Base-by-base conservation (phyloP, 2,329 filamentous ascomycete species). In the Bipolaris gigantea region DNA sequence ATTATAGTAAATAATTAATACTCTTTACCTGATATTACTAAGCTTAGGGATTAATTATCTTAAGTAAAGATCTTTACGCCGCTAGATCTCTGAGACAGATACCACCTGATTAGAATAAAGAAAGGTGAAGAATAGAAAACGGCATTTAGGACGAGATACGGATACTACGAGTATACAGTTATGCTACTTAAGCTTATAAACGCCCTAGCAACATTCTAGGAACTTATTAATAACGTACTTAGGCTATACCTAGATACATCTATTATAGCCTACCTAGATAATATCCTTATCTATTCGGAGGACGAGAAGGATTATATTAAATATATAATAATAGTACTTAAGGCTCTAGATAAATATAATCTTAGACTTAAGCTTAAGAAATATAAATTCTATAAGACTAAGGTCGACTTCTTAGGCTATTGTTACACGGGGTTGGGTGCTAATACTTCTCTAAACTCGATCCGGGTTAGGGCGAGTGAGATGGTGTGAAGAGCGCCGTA, bases 1-100 rank as follows among this genome's bases (percentile, higher is more conserved):
- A 56, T 59, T 42, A 59, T 33, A 40, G 50, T 48, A 7, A 59
- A 56, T 38, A 53, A 56, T 46, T 45, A 27, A 18, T 56, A 53
- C 42, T 27, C 46, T 42, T 39, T 56, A 55, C 53, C 39, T 34
- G 49, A 52, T 36, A 59, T 55, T 21, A 15, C 50, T 6, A 6
- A 25, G 23, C 23, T 25, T 6, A 6, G 7, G 7, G 23, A 25
- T 25, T 6, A 7, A 25, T 6, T 25, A 25, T 4, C 23, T 25
- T 25, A 25, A 6, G 7, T 25, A 25, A 25, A 25, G 23, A 25
- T 25, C 23, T 25, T 25, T 25, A 25, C 7, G 7, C 4, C 7
- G 7, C 7, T 25, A 25, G 5, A 25, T 25, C 23, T 25, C 5
- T 25, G 7, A 25, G 23, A 25, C 40, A 15, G n/a, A 9, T 36